Percentiles rank a stretch among this genome's conserved stretches.
Evolutionary conservation across 352 stramenopile species (phyloP).

Genomic region (Globisporangium nodosum): DNA sequence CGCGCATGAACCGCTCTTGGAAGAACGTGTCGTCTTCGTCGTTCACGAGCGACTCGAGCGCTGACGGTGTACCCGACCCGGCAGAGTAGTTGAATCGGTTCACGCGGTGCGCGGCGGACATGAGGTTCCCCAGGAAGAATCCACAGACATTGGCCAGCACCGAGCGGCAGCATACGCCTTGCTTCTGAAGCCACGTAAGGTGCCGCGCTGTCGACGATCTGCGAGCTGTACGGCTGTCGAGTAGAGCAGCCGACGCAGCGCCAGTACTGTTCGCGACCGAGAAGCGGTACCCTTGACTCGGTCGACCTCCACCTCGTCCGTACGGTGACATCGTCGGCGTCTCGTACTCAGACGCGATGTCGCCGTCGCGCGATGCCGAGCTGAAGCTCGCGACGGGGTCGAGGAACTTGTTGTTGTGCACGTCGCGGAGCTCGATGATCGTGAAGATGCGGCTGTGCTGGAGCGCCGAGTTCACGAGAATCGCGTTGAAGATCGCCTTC

Average conservation of each 20-base stretch:
- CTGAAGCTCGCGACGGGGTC: constrained; percentile 66
- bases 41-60: constrained; percentile 4
- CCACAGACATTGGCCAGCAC: constrained; percentile 17
- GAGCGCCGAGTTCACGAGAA: constrained; percentile 70
- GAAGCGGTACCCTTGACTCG: neutral
- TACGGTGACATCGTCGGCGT: neutral
- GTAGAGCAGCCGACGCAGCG: neutral
- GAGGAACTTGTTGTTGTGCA: constrained; percentile 81
- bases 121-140: constrained; percentile 66
- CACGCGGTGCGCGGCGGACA: constrained; percentile 48
- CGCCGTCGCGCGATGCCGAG: constrained; percentile 15
- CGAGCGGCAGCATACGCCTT: constrained; percentile 11
- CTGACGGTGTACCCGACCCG: neutral
- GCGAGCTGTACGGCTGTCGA: constrained; percentile 12
- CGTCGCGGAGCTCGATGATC: constrained; percentile 81
- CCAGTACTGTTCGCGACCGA: constrained; percentile 3
- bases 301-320: neutral
- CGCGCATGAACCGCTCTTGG: constrained; percentile 82
- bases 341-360: constrained; percentile 3
- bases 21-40: constrained; percentile 77
- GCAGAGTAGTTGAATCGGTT: constrained; percentile 20
- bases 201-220: constrained; percentile 29
- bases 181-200: constrained; percentile 33
- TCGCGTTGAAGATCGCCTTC: constrained; percentile 84
- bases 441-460: constrained; percentile 70